Percentiles rank a stretch among this genome's conserved stretches.
Conservation (phyloP, 2,329 filamentous ascomycete species). For the Metarhizium guizhouense region DNA sequence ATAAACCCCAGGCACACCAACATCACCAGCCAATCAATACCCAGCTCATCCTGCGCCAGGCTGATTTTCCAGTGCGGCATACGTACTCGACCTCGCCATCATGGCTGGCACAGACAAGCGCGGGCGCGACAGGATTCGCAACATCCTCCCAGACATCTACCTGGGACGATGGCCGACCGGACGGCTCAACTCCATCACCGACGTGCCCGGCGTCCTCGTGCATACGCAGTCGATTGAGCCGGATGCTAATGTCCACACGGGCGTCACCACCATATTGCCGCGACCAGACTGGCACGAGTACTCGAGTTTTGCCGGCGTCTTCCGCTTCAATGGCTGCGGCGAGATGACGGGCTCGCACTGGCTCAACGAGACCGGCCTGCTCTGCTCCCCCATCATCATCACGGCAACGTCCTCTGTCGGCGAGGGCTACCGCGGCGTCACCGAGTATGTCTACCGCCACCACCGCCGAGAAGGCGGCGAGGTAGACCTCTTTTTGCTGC, state of each 20-base stretch:
- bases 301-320: conserved; percentile 40
- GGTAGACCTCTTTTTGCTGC: conserved; percentile 44
- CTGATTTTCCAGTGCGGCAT: too few relatives aligned
- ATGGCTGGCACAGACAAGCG: conserved; percentile 8
- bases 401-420: conserved; percentile 52
- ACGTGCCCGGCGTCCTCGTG: conserved; percentile 38
- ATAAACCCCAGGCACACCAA: too few relatives aligned
- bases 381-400: conserved; percentile 50
- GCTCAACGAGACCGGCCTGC: conserved; percentile 51
- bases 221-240: conserved; percentile 33
- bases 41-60: too few relatives aligned
- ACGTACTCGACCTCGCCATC: too few relatives aligned
- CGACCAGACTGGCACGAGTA: conserved; percentile 33
- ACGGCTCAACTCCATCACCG: conserved; percentile 40
- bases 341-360: conserved; percentile 54
- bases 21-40: too few relatives aligned
- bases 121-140: conserved; percentile 21
- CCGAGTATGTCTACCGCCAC: conserved; percentile 43
- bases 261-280: conserved; percentile 40
- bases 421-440: conserved; percentile 48
- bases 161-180: conserved; percentile 35
- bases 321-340: conserved; percentile 55
- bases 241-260: conserved; percentile 33
- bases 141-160: conserved; percentile 33
- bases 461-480: conserved; percentile 31